phyloP scores from a whole-genome alignment of 2,329 filamentous ascomycete species.

The Dryadomyces quercus-mongolicae region DNA sequence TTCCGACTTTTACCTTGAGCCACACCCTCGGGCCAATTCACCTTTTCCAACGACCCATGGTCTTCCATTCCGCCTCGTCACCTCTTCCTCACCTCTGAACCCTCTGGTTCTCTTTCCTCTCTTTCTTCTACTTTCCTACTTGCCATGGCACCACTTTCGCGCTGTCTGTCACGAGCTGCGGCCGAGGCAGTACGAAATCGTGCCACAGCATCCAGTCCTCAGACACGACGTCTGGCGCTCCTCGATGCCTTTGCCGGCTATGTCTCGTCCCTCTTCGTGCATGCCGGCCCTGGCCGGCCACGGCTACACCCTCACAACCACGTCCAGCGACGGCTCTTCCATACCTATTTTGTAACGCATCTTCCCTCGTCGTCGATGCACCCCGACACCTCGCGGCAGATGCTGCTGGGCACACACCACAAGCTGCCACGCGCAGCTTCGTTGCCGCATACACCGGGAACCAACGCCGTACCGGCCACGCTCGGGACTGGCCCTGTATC shows the following conservation, averaged over 20 bases:
- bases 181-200: neutral
- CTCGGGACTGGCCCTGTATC: too few species aligned
- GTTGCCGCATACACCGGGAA: slow-evolving; percentile 55
- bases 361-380: slow-evolving; percentile 87
- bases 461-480: slow-evolving; percentile 38
- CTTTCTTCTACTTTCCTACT: neutral
- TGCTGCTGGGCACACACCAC: slow-evolving; percentile 53
- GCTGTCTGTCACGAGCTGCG: neutral
- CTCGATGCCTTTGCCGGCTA: slow-evolving; percentile 13
- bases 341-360: slow-evolving; percentile 96
- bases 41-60: too few species aligned
- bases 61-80: too few species aligned
- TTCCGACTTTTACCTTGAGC: too few species aligned
- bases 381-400: slow-evolving; percentile 64
- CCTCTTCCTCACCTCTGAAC: neutral
- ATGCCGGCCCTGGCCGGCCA: neutral
- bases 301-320: neutral
- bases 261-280: slow-evolving; percentile 10
- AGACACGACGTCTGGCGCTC: slow-evolving; percentile 3
- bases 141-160: neutral
- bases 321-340: slow-evolving; percentile 40
- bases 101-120: neutral
- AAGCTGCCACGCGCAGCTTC: slow-evolving; percentile 79
- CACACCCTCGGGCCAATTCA: too few species aligned
- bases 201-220: neutral